These are phyloP conservation scores for Fomes fomentarius DNA, from an alignment of 1,284 basidiomycete species.

Conservation along the genomic window DNA sequence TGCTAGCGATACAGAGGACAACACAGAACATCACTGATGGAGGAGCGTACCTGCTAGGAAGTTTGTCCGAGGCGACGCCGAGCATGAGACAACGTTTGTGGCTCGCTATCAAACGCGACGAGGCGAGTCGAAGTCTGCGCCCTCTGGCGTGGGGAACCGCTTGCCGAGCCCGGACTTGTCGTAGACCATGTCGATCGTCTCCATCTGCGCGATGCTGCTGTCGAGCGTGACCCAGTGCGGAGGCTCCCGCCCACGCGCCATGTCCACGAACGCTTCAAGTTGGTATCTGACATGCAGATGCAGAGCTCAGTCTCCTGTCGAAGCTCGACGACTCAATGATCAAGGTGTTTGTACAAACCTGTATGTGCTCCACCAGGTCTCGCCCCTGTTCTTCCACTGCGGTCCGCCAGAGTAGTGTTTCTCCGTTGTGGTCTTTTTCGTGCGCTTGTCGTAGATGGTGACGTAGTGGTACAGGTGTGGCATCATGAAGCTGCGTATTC, in stretches of 20 bases:
- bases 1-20: not conserved
- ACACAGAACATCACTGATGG: not conserved
- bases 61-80: no score
- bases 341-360: not conserved
- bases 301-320: no score
- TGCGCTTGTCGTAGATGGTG: slow-evolving; percentile 26
- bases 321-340: not conserved
- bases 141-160: slow-evolving; percentile 12
- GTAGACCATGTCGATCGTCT: slow-evolving; percentile 59
- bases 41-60: not conserved
- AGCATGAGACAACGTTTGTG: no score
- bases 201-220: slow-evolving; percentile 56
- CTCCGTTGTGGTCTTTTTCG: slow-evolving; percentile 20
- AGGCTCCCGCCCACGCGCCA: slow-evolving; percentile 51
- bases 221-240: slow-evolving; percentile 53
- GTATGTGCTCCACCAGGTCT: slow-evolving; percentile 58
- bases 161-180: slow-evolving; percentile 23
- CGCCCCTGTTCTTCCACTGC: slow-evolving; percentile 43
- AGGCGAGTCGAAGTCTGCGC: not conserved
- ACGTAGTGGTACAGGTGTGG: slow-evolving; percentile 28
- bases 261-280: slow-evolving; percentile 61
- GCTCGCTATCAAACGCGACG: no score
- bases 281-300: slow-evolving; percentile 47
- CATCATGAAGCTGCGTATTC: slow-evolving; percentile 17
- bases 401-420: slow-evolving; percentile 34